Evolutionary conservation across 2,329 filamentous ascomycete genomes (phyloP).

Genomic region (Venturiaceae sp.): DNA sequence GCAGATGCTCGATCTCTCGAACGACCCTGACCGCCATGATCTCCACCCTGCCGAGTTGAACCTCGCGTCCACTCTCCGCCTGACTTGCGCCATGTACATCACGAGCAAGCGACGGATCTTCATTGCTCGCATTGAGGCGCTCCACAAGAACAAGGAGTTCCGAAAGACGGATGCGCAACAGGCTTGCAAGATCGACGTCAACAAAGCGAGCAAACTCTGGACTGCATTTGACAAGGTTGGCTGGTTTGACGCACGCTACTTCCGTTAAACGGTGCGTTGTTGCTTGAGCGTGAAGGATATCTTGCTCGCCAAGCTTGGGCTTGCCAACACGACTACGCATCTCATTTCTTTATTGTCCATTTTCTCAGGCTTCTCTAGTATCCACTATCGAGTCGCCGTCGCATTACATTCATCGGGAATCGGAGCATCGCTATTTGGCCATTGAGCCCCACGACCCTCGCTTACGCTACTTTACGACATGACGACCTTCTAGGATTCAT

Average conservation of each 20-base stretch:
- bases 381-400: neutral
- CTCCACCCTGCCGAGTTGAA: constrained; percentile 71
- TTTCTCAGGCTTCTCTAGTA: neutral
- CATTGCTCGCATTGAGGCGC: constrained; percentile 58
- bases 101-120: constrained; percentile 93
- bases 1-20: constrained; percentile 60
- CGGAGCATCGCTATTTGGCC: neutral
- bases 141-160: constrained; percentile 67
- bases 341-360: neutral
- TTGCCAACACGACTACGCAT: neutral
- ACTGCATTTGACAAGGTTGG: constrained; percentile 78
- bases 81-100: constrained; percentile 81
- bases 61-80: constrained; percentile 67
- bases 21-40: constrained; percentile 58
- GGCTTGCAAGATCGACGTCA: constrained; percentile 96
- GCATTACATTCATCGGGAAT: neutral
- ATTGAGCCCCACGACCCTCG: neutral
- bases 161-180: constrained; percentile 93
- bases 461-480: neutral
- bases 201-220: constrained; percentile 92
- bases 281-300: neutral
- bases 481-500: neutral
- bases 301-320: neutral
- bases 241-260: constrained; percentile 58
- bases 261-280: constrained; percentile 18